Evolutionary conservation across 164 flowering plant genomes (phyloP), one percentile per base, ranked within the genome.

Genomic region (Vitis rupestris): DNA sequence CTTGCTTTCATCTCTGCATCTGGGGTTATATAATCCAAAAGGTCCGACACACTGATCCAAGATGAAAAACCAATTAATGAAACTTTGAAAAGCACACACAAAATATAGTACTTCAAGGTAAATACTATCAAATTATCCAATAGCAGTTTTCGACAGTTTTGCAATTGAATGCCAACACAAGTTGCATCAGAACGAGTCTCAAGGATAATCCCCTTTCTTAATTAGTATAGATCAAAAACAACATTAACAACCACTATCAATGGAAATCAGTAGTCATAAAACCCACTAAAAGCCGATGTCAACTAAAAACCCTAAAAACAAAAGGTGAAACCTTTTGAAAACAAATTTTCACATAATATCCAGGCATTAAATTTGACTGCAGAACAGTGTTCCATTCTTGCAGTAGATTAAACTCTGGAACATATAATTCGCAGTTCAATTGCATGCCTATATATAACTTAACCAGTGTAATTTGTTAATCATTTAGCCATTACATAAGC

Each of bases 1-100:
- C 90, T 87, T 64, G 86, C 90, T 79, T 90, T 91, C 62, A 81
- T 70, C 71, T 90, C 97, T 64, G 89, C 81, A 74, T 91, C 92
- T 30, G 97, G 98, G 54, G 91, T 75, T 77, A 94, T 94, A 55
- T 86, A 94, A 79, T 94, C 97, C 82, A 91, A 82, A 52, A 91
- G 88, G 71, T 94, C 98, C 50, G 97, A 91, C 44, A 91, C 98
- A 81, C 97, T 93, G 85, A 70, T 75, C 56, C 65, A 77, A 61
- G 65, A 72, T 51, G 27, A 48, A 15, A 74, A 60, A 72, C 14
- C 47, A 44, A 50, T 58, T 7, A 17, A 31, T 50, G 23, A n/a
- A 4, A 56, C 9, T 56, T 1, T 16, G n/a, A 13, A 53, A 53
- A 14, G 7, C 4, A 0, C n/a, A 53, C n/a, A 13, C n/a, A n/a